Base-by-base conservation (phyloP, 768 basidiomycete species). In the Termitomyces sp. region DNA sequence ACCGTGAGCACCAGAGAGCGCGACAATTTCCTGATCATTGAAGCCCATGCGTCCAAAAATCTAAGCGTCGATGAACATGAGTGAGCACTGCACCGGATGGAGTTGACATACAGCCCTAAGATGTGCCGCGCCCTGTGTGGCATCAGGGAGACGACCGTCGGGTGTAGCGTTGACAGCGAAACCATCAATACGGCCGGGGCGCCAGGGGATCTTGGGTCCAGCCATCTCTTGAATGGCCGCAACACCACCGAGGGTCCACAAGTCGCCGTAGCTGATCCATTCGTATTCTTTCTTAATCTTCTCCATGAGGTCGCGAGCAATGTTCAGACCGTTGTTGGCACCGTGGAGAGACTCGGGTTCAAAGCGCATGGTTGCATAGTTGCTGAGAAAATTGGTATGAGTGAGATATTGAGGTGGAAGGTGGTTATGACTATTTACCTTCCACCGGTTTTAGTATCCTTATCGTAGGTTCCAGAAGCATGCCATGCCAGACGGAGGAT, bases 361-460 rank as follows among this genome's bases (percentile, higher is more conserved):
- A 73, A 98, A 99, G 55, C 96, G 90, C 96, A 99, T 99, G 23
- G 96, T 98, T 2, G 97, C 96, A 63, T 92, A 95, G 82, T 99
- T 98, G 79, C 92, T 89, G 68, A 42, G 38, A 53, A 43, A 29
- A 2, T 51, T 5, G 7, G n/a, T 2, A 51, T 51, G 23, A 19
- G 49, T 25, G 25, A 4, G 11, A 27, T 11, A 8, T 3, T 23
- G 25, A 40, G 5, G 7, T 27, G 17, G 19, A 38, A 38, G 9
- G 8, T 6, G 5, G 9, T 5, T 27, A 10, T 35, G n/a, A 10
- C 25, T 31, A 67, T 75, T 47, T 62, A 85, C 91, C 92, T 93
- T 73, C 92, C 91, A 59, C 92, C 91, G 16, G 86, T 85, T 57
- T 82, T 82, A 44, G 80, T 74, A 0, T 82, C 81, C 76, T 90